Base-by-base conservation (phyloP, 2,329 filamentous ascomycete species). In the Fusarium redolens region DNA sequence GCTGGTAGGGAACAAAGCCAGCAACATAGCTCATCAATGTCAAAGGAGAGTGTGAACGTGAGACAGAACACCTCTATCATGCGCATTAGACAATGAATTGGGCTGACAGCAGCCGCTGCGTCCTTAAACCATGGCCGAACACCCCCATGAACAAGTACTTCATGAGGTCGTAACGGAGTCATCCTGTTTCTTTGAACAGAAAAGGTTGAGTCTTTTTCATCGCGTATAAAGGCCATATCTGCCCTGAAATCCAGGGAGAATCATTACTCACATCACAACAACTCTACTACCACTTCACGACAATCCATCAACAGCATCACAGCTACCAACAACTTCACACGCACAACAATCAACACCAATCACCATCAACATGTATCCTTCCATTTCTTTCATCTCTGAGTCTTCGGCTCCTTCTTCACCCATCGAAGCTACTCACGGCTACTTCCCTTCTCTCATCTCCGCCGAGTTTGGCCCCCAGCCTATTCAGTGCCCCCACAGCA, bases 81-180 rank as follows among this genome's bases (percentile, higher is more conserved):
- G 7, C 10, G 4, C 5, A 20, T 11, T 14, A 14, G 5, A 25
- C n/a, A 25, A 25, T 18, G 8, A 14, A 10, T 1, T 25, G 18
- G 8, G 31, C 15, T 2, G 18, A 25, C 3, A 51, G 3, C 6
- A 35, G 48, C n/a, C 8, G 7, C n/a, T 25, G 48, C 3, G 11
- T 25, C 3, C 12, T 9, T 25, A 4, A 51, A 20, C 8, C 2
- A 33, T 11, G 12, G 30, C n/a, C 4, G 8, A 14, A 8, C 12
- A 13, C 18, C 4, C 15, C 30, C n/a, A 4, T 51, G 11, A 51
- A 33, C 31, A 33, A 35, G 11, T 25, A 2, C 18, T 25, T 3
- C 17, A 0, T 5, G 2, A 3, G 12, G 14, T 15, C 4, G 25
- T 7, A 17, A 20, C 3, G 20, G 4, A 14, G 10, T 0, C 37